phyloP scores from a whole-genome alignment of 306 rosid species.

The Begonia loranthoides region DNA sequence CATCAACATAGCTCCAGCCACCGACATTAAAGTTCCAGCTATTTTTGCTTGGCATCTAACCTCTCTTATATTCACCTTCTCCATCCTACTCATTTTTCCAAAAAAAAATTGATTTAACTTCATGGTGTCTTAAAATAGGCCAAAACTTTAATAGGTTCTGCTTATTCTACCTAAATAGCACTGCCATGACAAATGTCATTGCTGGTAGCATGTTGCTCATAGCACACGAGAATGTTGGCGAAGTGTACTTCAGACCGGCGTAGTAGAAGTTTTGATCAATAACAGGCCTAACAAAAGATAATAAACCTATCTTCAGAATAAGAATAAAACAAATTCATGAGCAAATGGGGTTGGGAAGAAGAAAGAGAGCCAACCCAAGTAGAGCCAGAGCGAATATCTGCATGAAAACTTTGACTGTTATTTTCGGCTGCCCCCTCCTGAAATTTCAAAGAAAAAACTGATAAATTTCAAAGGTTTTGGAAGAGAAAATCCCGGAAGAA shows the following conservation, averaged over 20 bases:
- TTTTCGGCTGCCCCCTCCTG: conserved; percentile 75
- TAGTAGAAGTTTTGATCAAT: conserved; percentile 91
- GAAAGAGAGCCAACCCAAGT: conserved; percentile 50
- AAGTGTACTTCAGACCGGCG: conserved; percentile 70
- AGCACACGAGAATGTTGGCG: conserved; percentile 91
- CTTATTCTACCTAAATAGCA: conserved; percentile 48
- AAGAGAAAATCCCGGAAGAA: no score
- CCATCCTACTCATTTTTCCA: conserved; percentile 47
- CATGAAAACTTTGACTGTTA: conserved; percentile 50
- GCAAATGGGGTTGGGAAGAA: no score
- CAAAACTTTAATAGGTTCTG: background rate
- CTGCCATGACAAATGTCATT: conserved; percentile 79
- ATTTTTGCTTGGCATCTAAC: conserved; percentile 67
- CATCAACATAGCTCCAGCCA: conserved; percentile 88
- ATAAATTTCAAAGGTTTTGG: no score
- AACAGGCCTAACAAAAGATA: conserved; percentile 45
- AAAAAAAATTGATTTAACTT: background rate
- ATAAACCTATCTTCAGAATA: background rate
- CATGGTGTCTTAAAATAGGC: no score
- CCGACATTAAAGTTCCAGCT: conserved; percentile 59
- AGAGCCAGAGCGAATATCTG: conserved; percentile 67
- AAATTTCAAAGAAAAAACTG: conserved; percentile 1
- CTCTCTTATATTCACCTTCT: conserved; percentile 56
- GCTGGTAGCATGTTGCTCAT: conserved; percentile 91
- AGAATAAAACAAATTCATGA: no score